Base-by-base conservation (phyloP, 352 stramenopile species). In the Globisporangium middletonii region DNA sequence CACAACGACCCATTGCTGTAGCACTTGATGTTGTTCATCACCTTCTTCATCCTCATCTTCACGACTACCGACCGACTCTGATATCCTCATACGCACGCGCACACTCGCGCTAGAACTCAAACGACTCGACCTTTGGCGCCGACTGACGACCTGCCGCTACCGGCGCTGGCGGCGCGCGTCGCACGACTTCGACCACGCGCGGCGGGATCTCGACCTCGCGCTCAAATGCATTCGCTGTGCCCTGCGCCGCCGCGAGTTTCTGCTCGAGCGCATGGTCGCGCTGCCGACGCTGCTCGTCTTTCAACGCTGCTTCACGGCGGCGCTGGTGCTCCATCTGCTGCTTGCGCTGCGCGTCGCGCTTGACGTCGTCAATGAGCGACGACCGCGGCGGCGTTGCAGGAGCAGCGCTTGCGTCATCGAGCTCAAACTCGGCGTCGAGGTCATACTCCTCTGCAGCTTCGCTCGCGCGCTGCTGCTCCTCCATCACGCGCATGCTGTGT, bases 331-430 rank as follows among this genome's bases (percentile, higher is more conserved):
- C 74, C 15, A 60, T 57, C 63, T 86, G 72, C 57, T 89, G 75
- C 27, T 86, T 86, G 52, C 71, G 59, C 65, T 86, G 86, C 59
- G 79, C 76, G 42, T 87, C 75, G 13, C 79, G 73, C 68, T 89
- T 89, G 19, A 78, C 77, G 48, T 89, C 73, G 26, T 67, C 75
- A 16, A 89, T 77, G 33, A 87, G 54, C 3, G 79, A 89, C 53
- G 77, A 89, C 28, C 73, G 79, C 4, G 70, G 70, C 11, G 70
- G 56, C 11, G 65, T 53, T 19, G 55, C 53, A 8, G 44, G n/a
- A 33, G 75, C 66, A 43, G 27, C 48, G 15, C 30, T 72, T 8
- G 30, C 30, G 30, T 35, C 30, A 8, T 35, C 30, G 30, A 35
- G 30, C 30, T 35, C 71, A 33, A 73, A 69, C 30, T 56, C 35